Evolutionary conservation across 352 stramenopile genomes (phyloP), one percentile per base, ranked within the genome.

Genomic region (Phytopythium delawarense): DNA sequence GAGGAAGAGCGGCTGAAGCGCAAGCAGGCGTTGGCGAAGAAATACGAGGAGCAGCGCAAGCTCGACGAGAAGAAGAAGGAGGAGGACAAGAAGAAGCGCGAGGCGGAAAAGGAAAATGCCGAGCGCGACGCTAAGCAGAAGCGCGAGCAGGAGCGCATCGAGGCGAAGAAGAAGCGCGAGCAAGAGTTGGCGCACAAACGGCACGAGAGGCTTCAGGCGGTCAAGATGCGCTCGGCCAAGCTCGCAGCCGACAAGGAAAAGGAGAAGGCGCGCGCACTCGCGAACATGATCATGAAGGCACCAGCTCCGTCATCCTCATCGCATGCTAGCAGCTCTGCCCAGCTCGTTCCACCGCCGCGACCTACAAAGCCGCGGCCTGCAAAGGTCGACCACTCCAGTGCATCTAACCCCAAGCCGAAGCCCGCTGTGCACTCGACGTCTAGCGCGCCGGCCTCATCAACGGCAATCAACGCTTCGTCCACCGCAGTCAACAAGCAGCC

Each of bases 191-290:
- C 52, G 32, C 52, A 81, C 63, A 77, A 78, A 40, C 68, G 80
- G 15, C 76, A 89, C 37, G 78, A 90, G 37, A 84, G 74, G 49
- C 39, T 90, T 5, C 79, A 87, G 60, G 78, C 88, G 48, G 81
- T 92, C 75, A 71, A 81, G 49, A 76, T 75, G n/a, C 77, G 79
- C 11, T 60, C 88, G 46, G 82, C 89, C 52, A 92, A 89, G 63
- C 44, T 78, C n/a, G 76, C 69, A 42, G 72, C 67, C 30, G 81
- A 88, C 56, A 81, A 72, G 56, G 79, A 74, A 25, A 40, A 50
- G 23, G 23, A 48, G 37, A 60, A 60, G 40, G 35, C 37, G 35
- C 35, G n/a, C 18, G 39, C 46, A 11, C 30, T 16, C 15, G 46
- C 11, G 12, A 34, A 34, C 11, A 52, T 35, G 46, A 28, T 16